Evolutionary conservation across 176 grass and related monocot genomes (phyloP).

Genomic region (Phragmites australis): DNA sequence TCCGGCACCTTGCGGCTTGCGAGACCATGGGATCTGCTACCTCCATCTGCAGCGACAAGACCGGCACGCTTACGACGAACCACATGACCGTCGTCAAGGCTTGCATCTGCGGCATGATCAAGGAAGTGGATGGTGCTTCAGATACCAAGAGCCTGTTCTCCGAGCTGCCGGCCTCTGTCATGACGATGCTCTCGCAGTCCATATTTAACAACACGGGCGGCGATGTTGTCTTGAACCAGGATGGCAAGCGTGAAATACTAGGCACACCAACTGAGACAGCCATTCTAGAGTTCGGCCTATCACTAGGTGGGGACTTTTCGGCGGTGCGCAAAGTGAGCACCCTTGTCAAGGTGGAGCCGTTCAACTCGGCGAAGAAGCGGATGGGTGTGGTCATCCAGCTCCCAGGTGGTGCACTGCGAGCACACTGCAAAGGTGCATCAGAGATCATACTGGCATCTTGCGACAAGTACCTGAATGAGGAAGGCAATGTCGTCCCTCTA

Average conservation of each 20-base stretch:
- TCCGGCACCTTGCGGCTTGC: constrained; percentile 86
- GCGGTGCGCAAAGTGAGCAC: constrained; percentile 61
- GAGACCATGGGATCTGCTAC: constrained; percentile 96
- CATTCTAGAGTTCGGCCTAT: constrained; percentile 83
- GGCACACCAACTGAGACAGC: constrained; percentile 92
- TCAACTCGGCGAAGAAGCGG: constrained; percentile 92
- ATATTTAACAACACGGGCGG: constrained; percentile 94
- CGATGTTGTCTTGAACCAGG: constrained; percentile 74
- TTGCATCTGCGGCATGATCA: constrained; percentile 75
- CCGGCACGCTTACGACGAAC: constrained; percentile 89
- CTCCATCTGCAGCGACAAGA: constrained; percentile 96
- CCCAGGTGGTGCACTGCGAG: constrained; percentile 54
- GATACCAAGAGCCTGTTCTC: constrained; percentile 51
- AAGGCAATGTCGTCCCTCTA: constrained; percentile 61
- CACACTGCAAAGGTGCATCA: constrained; percentile 87
- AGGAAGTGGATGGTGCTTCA: constrained; percentile 54
- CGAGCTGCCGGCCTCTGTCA: constrained; percentile 54
- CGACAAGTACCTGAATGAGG: constrained; percentile 61
- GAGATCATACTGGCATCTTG: constrained; percentile 94
- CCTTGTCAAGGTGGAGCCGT: constrained; percentile 81
- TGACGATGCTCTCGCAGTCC: constrained; percentile 64
- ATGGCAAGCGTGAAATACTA: constrained; percentile 75
- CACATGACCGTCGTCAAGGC: constrained; percentile 96
- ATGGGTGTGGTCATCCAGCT: constrained; percentile 94
- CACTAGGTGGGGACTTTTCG: constrained; percentile 68